Evolutionary conservation across 331 rosid species (phyloP), one percentile per base, ranked within the genome.

Genomic region (Quercus phellos): DNA sequence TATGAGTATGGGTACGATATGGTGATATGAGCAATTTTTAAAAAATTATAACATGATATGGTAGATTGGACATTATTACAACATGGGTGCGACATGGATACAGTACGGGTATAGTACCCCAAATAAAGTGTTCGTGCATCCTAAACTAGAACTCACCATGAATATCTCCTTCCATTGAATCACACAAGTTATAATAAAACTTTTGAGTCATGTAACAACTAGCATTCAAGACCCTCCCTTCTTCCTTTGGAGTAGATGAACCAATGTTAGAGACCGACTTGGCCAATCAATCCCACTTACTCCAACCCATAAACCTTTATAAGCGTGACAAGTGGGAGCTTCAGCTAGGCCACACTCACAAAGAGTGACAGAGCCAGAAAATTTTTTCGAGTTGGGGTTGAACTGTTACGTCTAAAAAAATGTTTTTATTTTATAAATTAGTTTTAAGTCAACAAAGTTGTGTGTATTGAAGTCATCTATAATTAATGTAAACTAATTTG

Each of bases 151-250:
- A 72, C 87, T 66, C 59, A 88, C 90, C 89, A 64, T 78, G 76
- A 50, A 58, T 74, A 50, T 71, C 54, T 77, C 51, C 18, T 53
- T 16, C 58, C 1, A 27, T 11, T 27, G 16, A 58, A 18, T 43
- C 26, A 4, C 76, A 73, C 0, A 91, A 83, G 76, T 83, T 64
- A 35, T 35, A 22, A 54, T 87, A 90, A 42, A 93, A 93, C 77
- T 82, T 87, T 1, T 88, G 74, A 0, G 81, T 90, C 81, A 90
- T 68, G 64, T 88, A 93, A 78, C 93, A 93, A 7, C 98, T 96
- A 26, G 94, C 86, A 77, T 89, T 90, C 76, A 93, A 32, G 3
- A 58, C 91, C 81, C 96, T 89, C 42, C 88, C 98, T 85, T 93
- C 98, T 19, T 78, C 78, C 75, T 85, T 90, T 0, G 87, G 84